Conservation (phyloP, 495 filamentous ascomycete species). For the Trichoderma erinaceum region DNA sequence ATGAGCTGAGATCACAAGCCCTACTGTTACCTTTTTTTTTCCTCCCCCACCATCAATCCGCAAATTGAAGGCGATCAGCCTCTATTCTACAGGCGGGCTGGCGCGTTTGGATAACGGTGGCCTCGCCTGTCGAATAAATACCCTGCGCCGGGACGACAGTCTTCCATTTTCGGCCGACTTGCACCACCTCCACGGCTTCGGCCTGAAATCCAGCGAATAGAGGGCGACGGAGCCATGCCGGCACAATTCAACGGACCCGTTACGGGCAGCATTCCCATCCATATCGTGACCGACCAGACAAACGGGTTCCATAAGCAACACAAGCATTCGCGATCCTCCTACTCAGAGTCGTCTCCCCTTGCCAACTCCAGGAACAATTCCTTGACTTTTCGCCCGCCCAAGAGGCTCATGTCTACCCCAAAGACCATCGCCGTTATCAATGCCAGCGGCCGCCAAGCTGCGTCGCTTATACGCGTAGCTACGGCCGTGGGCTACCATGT, state of each 20-base stretch:
- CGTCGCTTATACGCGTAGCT: slow-evolving; percentile 86
- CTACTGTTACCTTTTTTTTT: background rate
- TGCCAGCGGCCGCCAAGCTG: slow-evolving; percentile 84
- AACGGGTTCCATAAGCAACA: slow-evolving; percentile 34
- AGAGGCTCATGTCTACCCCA: slow-evolving; percentile 47
- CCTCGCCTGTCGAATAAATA: slow-evolving; percentile 14
- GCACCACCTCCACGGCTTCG: slow-evolving; percentile 30
- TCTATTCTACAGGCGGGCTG: slow-evolving; percentile 11
- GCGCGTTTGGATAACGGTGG: slow-evolving; percentile 8
- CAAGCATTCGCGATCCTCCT: slow-evolving; percentile 49
- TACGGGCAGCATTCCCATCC: slow-evolving; percentile 20
- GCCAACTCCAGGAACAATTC: slow-evolving; percentile 41
- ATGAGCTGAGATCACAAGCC: slow-evolving; percentile 13
- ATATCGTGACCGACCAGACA: slow-evolving; percentile 26
- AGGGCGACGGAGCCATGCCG: slow-evolving; percentile 19
- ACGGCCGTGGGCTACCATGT: slow-evolving; percentile 87
- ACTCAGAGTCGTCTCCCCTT: slow-evolving; percentile 45
- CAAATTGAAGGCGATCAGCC: background rate
- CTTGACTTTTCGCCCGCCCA: slow-evolving; percentile 44
- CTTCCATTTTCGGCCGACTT: background rate
- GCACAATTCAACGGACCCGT: slow-evolving; percentile 14
- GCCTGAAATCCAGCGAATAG: slow-evolving; percentile 31
- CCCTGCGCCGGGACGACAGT: background rate
- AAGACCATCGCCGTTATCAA: slow-evolving; percentile 92
- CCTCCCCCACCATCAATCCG: slow-evolving; percentile 1